Conservation (phyloP, 192 early-diverging fungal species). For the Backusella morwellensis region DNA sequence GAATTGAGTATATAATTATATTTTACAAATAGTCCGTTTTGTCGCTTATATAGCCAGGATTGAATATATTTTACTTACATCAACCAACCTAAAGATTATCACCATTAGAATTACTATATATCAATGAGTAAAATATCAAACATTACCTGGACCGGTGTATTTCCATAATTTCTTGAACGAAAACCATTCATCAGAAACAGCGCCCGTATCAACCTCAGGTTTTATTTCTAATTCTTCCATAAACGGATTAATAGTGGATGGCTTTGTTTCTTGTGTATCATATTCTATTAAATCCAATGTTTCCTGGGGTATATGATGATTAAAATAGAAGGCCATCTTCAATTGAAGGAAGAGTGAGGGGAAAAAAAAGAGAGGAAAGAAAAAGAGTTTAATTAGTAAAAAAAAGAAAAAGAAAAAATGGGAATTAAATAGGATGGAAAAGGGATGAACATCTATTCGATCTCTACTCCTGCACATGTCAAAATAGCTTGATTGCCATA, state of each 20-base stretch:
- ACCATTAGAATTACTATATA: background rate
- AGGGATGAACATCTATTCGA: background rate
- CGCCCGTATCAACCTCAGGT: constrained; percentile 12
- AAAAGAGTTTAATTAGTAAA: background rate
- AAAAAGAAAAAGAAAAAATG: background rate
- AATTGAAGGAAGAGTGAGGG: background rate
- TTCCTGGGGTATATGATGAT: background rate
- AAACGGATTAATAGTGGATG: background rate
- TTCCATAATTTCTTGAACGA: constrained; percentile 62
- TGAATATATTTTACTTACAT: background rate
- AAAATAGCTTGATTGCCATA: background rate
- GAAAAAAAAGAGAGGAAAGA: background rate
- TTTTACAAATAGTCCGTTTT: background rate
- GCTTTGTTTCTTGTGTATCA: constrained; percentile 1
- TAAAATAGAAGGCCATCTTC: background rate
- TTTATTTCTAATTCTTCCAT: constrained; percentile 15
- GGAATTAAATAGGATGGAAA: background rate
- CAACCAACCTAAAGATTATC: constrained; percentile 7
- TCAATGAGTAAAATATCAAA: background rate
- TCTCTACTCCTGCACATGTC: background rate
- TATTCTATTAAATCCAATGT: background rate
- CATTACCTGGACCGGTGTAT: constrained; percentile 63
- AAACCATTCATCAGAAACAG: constrained; percentile 36
- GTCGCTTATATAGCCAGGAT: background rate
- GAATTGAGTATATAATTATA: background rate